A percentile compares a stretch with the other conserved stretches of the same genome.
These are phyloP conservation scores for Yamadazyma diospyri DNA, from an alignment of 1,139 yeast genomes.

Conservation along the genomic window DNA sequence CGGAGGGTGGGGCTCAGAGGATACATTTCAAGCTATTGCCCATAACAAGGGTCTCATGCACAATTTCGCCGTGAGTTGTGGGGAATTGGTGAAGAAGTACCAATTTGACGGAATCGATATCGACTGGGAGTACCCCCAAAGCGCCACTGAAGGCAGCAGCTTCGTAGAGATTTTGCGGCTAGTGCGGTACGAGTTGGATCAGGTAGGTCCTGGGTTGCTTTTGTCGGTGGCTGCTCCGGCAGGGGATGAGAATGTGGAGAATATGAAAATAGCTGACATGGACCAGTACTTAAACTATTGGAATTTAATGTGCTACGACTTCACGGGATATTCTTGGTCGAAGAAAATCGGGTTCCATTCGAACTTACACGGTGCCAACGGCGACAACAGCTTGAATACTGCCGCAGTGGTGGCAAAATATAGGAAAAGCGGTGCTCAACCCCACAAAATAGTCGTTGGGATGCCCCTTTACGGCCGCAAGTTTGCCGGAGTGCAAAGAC, in stretches of 20 bases:
- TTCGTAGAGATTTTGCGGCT: conserved; percentile 43
- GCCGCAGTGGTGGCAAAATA: conserved; percentile 50
- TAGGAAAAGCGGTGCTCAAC: conserved; percentile 35
- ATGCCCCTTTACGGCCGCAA: conserved; percentile 87
- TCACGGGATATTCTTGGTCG: conserved; percentile 73
- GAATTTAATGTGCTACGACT: conserved; percentile 92
- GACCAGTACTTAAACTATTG: conserved; percentile 60
- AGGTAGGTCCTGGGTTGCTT: conserved; percentile 22
- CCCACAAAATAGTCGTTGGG: conserved; percentile 67
- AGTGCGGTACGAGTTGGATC: conserved; percentile 41
- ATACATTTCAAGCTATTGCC: conserved; percentile 48
- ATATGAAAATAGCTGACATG: conserved; percentile 48
- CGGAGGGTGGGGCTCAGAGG: conserved; percentile 83
- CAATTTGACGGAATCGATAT: conserved; percentile 89
- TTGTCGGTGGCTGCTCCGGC: conserved; percentile 80
- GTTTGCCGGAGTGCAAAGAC: conserved; percentile 41
- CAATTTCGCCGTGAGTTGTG: conserved; percentile 50
- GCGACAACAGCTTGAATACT: conserved; percentile 44
- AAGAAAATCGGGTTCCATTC: conserved; percentile 60
- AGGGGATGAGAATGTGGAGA: conserved; percentile 40
- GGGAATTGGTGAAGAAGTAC: conserved; percentile 44
- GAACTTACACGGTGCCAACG: conserved; percentile 50
- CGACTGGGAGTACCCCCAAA: conserved; percentile 90
- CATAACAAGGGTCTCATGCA: conserved; percentile 30
- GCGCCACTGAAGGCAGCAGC: conserved; percentile 39